Base-by-base conservation (phyloP, 2,329 filamentous ascomycete genomes). In the Fusarium duplospermum region DNA sequence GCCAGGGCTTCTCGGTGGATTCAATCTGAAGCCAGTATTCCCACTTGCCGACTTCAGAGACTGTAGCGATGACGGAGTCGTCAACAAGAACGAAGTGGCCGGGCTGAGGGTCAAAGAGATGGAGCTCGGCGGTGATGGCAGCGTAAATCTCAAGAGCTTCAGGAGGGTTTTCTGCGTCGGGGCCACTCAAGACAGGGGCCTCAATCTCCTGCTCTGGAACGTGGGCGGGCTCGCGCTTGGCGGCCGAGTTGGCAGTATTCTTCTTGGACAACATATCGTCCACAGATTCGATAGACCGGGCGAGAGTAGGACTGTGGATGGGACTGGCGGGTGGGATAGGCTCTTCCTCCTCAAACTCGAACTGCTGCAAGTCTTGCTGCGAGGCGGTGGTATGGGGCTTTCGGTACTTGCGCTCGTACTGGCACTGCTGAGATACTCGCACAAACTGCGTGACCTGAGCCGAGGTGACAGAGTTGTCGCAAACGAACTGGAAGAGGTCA, bases 401-500 rank as follows among this genome's bases (percentile, higher is more conserved):
- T 72, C 94, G 91, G 83, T 96, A 97, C 83, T 98, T 98, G 80
- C 96, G 91, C 86, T 99, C 96, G 92, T 97, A 99, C 83, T 99
- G 96, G 82, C 96, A 98, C 89, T 98, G 92, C 67, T 94, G 89
- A 9, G 96, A 94, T 62, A 94, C 92, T 63, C 93, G 88, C 80
- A 96, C 91, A 82, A 99, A 98, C 18, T 92, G 90, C 54, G 92
- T 88, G 27, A 96, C 92, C 77, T 95, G 93, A 57, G 91, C 88
- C 4, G 91, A 85, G 31, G 91, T 87, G 47, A 93, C 90, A 14
- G 92, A 91, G 42, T 87, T 82, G 84, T 98, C 96, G 85, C 95
- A 98, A 73, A 99, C 93, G 81, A 98, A 99, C 83, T 99, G 96
- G 88, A 94, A 99, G n/a, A 98, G 89, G 83, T 99, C 96, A 63